Evolutionary conservation across 2,329 filamentous ascomycete species (phyloP).

Genomic region (Sclerotiophoma versabilis): DNA sequence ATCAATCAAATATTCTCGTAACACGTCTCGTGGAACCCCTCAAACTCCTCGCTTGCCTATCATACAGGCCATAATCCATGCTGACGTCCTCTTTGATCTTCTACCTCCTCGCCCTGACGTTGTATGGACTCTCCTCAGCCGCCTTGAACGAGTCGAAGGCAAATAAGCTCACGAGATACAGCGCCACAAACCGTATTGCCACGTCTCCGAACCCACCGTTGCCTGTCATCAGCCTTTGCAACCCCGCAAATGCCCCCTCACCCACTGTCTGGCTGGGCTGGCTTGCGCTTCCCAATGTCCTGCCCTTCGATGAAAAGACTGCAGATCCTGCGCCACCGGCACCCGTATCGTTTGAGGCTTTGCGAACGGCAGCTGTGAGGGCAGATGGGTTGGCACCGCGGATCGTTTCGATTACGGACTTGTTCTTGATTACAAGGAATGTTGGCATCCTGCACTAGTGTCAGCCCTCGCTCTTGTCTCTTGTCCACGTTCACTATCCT

Average conservation of each 20-base stretch:
- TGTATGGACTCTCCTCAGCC: constrained; percentile 55
- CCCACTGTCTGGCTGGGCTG: constrained; percentile 36
- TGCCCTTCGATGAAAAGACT: constrained; percentile 53
- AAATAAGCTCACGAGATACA: constrained; percentile 56
- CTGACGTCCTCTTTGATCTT: background rate
- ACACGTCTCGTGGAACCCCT: no score
- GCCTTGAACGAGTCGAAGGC: constrained; percentile 54
- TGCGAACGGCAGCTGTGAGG: constrained; percentile 56
- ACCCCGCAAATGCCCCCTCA: constrained; percentile 32
- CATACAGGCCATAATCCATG: background rate
- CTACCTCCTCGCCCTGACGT: constrained; percentile 41
- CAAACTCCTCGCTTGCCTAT: no score
- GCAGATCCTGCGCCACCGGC: constrained; percentile 43
- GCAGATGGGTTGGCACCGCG: constrained; percentile 58
- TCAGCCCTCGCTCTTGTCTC: constrained; percentile 3
- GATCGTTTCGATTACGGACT: constrained; percentile 55
- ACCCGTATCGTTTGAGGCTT: constrained; percentile 51
- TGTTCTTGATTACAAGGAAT: constrained; percentile 57
- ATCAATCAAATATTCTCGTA: no score
- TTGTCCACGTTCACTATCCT: background rate
- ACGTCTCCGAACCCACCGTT: constrained; percentile 49
- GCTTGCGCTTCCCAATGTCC: constrained; percentile 49
- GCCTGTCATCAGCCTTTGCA: constrained; percentile 37
- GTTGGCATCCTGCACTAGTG: constrained; percentile 53
- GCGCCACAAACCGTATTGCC: constrained; percentile 54